Base-by-base conservation (phyloP, 129 eudicot genomes). In the Escallonia herrerae region DNA sequence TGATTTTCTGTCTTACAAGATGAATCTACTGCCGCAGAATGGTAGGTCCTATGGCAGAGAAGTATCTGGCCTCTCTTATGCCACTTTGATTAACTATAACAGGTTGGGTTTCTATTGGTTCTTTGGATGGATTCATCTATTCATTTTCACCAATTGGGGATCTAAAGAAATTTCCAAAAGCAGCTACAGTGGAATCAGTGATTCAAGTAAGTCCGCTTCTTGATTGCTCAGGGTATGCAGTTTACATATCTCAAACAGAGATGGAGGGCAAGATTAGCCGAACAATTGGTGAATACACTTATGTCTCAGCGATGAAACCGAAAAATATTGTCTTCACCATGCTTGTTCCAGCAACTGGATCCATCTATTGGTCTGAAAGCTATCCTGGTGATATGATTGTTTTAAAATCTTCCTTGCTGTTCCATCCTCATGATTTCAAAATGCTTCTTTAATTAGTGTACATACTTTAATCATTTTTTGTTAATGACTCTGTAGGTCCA, bases 91-190 rank as follows among this genome's bases (percentile, higher is more conserved):
- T 55, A 51, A 55, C 38, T 58, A 22, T 22, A 63, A 50, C 75
- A 91, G 98, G 98, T 60, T 89, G 97, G 97, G 62, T 94, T 60
- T 86, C 97, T 22, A 55, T 86, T 38, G 97, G 95, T 58, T 94
- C 99, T 61, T 65, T 89, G 68, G 99, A 94, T 68, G 99, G 99
- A 15, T 83, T n/a, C 54, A 80, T 94, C 8, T 94, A 94, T 62
- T 84, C 96, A 13, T 73, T 94, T 78, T 94, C 99, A 39, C 95
- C 99, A 63, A 69, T 78, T 41, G 99, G 99, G 51, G 63, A 56
- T 74, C 67, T 86, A 40, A 82, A 65, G 56, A 94, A 74, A 62
- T 86, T 80, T 60, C 85, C 93, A 0, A 79, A 48, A 65, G 72
- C 49, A 54, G 67, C 70, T 40, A 43, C 74, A 4, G 10, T 43